Evolutionary conservation across 2,329 filamentous ascomycete genomes (phyloP), one percentile per base, ranked within the genome.

Genomic region (Talaromyces pinophilus): DNA sequence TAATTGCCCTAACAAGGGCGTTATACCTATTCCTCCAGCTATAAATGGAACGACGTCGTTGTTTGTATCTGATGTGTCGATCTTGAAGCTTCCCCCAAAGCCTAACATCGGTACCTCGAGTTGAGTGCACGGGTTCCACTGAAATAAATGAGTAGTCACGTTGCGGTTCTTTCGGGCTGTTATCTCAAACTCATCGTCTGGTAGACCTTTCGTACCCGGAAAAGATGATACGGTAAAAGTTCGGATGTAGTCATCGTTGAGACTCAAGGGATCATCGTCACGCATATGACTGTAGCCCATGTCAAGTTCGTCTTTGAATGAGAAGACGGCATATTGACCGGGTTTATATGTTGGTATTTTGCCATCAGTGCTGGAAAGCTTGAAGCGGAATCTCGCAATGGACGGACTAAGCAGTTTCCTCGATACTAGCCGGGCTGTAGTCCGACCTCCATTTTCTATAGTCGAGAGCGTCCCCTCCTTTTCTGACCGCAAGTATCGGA

Each of bases 231-330:
- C 84, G 1, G 92, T 96, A 73, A 96, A 96, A 0, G 92, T 96
- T 33, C 92, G 83, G 4, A 95, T 82, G 68, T 87, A 93, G 74
- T 97, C 92, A 74, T 96, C 92, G 71, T 96, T 97, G 17, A 96
- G 76, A 71, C 88, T 91, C 69, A 84, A 84, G 5, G 92, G 92
- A 70, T 96, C 92, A 66, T 90, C 87, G 69, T 96, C 89, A 2
- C 88, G 83, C 92, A 96, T 96, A 75, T 96, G 93, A 59, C 84
- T 86, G 76, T 92, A 96, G 0, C 92, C 92, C 11, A 83, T 76
- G 69, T 90, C 87, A 1, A 96, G 80, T 71, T 93, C 88, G 0
- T 82, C 76, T 13, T 84, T 82, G 72, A 96, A 93, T 67, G 91
- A 88, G 2, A 96, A 77, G 0, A 91, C 92, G 19, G 91, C 85